Conservation (phyloP, 345 rosid species). For the Capsella bursapastoris region DNA sequence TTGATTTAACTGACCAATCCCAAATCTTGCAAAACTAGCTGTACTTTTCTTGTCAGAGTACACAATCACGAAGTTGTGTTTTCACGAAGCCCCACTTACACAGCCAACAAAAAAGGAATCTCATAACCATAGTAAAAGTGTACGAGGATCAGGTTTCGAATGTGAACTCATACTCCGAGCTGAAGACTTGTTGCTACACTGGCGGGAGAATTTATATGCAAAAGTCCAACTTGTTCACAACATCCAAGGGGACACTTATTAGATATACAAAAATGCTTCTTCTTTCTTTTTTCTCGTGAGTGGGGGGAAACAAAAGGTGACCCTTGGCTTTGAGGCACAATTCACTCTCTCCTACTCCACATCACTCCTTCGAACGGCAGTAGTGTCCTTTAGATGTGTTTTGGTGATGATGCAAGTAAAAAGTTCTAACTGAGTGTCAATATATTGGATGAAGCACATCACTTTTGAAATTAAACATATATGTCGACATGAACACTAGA, state of each 20-base stretch:
- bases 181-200: conserved; percentile 36
- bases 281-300: neutral
- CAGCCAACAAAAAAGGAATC: neutral
- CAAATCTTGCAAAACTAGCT: neutral
- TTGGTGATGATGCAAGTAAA: neutral
- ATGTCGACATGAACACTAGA: neutral
- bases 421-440: neutral
- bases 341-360: neutral
- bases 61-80: neutral
- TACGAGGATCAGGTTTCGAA: conserved; percentile 1
- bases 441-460: neutral
- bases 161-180: conserved; percentile 35
- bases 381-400: neutral
- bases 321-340: neutral
- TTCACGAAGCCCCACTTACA: neutral
- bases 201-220: conserved; percentile 28
- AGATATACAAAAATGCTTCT: neutral
- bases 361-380: neutral
- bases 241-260: conserved; percentile 28
- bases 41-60: neutral
- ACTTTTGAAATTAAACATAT: neutral
- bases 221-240: conserved; percentile 38
- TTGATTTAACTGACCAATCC: neutral
- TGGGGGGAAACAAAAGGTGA: neutral
- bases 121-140: neutral